Conservation (phyloP, 2,329 filamentous ascomycete genomes). For the Purpureocillium lavendulum region DNA sequence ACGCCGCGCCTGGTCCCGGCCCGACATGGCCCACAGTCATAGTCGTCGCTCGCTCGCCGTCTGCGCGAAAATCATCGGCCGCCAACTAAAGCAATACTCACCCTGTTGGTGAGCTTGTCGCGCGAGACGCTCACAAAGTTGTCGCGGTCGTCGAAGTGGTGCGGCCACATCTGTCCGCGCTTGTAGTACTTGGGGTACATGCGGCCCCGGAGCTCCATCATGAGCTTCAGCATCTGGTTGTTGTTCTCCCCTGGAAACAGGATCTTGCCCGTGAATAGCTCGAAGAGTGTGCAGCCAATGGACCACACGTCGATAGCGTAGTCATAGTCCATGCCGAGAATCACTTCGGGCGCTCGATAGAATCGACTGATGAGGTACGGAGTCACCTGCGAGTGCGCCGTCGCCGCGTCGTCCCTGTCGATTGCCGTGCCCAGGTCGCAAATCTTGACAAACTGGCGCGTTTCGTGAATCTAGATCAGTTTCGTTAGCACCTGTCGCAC, state of each 20-base stretch:
- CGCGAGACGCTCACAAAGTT: conserved; percentile 80
- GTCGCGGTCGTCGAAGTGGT: conserved; percentile 78
- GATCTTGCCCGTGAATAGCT: conserved; percentile 96
- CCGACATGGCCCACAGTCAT: too few species aligned
- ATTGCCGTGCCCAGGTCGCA: conserved; percentile 97
- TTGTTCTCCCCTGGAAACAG: conserved; percentile 92
- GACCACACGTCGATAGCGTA: conserved; percentile 97
- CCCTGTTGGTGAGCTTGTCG: conserved; percentile 81
- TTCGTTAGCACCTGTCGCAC: neutral
- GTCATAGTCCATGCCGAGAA: conserved; percentile 92
- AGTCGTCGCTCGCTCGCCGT: too few species aligned
- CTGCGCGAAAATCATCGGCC: too few species aligned
- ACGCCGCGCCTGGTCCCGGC: too few species aligned
- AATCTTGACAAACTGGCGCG: conserved; percentile 78
- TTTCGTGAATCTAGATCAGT: conserved; percentile 59
- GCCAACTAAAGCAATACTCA: conserved; percentile 18
- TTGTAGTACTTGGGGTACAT: conserved; percentile 84
- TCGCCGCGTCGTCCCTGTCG: conserved; percentile 68
- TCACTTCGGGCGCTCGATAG: conserved; percentile 94
- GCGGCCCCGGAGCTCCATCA: conserved; percentile 93
- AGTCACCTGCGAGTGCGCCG: conserved; percentile 73
- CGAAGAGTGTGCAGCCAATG: conserved; percentile 92
- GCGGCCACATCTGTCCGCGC: conserved; percentile 64
- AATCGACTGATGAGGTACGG: conserved; percentile 95
- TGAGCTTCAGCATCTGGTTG: conserved; percentile 94